Evolutionary conservation across 345 rosid genomes (phyloP).

Genomic region (Psidium guajava): DNA sequence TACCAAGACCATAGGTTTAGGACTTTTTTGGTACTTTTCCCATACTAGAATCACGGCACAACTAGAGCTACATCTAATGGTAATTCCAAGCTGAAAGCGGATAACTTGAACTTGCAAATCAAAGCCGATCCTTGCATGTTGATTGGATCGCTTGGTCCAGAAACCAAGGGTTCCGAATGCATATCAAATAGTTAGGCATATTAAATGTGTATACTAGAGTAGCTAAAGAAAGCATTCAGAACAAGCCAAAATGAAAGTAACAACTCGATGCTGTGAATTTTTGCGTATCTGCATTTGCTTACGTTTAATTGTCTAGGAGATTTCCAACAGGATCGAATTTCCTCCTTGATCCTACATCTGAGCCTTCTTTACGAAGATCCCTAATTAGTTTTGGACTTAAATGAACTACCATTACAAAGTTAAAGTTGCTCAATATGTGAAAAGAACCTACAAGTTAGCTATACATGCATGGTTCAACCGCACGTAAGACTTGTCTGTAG

Average conservation of each 20-base stretch:
- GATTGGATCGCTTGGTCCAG: background rate
- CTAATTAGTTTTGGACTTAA: background rate
- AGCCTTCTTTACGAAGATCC: background rate
- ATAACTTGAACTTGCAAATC: background rate
- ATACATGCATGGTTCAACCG: background rate
- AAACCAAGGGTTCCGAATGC: background rate
- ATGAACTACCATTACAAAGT: background rate
- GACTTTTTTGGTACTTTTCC: too few species aligned
- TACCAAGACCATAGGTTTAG: too few species aligned
- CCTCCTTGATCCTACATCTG: background rate
- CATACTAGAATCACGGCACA: background rate
- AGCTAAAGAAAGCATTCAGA: background rate
- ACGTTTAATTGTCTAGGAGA: background rate
- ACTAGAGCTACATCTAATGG: background rate
- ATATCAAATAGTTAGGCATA: background rate
- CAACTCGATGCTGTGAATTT: background rate
- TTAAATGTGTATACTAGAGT: background rate
- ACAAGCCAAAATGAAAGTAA: background rate
- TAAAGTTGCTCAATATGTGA: background rate
- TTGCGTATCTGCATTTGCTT: background rate
- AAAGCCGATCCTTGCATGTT: background rate
- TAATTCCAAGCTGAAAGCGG: background rate
- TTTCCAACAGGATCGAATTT: background rate
- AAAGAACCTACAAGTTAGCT: background rate
- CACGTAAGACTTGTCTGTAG: background rate